These are phyloP conservation scores for Pseudogymnoascus sp. DNA, from an alignment of 2,329 filamentous ascomycete species.

Conservation along the genomic window DNA sequence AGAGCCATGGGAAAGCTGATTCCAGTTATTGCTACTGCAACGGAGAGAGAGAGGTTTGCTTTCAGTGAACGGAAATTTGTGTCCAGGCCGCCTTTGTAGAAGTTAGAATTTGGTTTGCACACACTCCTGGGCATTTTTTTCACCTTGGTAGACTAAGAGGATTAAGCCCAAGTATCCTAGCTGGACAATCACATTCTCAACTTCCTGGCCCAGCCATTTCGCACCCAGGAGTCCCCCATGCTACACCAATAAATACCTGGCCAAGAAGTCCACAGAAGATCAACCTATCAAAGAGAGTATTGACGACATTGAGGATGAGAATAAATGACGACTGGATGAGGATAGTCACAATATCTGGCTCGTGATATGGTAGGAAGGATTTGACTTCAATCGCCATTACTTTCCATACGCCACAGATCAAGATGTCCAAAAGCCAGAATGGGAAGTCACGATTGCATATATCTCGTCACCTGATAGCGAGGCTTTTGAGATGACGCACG, in stretches of 20 bases:
- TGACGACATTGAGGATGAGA: slow-evolving; percentile 51
- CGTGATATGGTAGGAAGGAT: slow-evolving; percentile 43
- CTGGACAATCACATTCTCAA: slow-evolving; percentile 50
- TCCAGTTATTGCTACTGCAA: slow-evolving; percentile 55
- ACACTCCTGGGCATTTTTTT: slow-evolving; percentile 17
- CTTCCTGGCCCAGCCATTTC: slow-evolving; percentile 42
- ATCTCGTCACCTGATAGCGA: neutral
- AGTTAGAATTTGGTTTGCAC: neutral
- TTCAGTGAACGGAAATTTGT: slow-evolving; percentile 46
- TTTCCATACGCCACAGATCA: neutral
- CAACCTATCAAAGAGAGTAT: slow-evolving; percentile 46
- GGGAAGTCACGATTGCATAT: neutral
- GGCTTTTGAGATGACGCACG: neutral
- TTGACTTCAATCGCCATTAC: neutral
- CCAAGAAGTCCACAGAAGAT: slow-evolving; percentile 64
- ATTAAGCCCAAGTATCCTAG: slow-evolving; percentile 65
- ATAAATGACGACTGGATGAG: slow-evolving; percentile 54
- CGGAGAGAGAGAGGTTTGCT: slow-evolving; percentile 52
- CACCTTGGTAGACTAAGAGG: slow-evolving; percentile 56
- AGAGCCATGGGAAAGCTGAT: slow-evolving; percentile 54
- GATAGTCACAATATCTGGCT: slow-evolving; percentile 50
- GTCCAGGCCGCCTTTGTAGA: slow-evolving; percentile 31
- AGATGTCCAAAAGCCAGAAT: neutral
- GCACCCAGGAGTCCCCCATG: slow-evolving; percentile 56
- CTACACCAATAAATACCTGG: slow-evolving; percentile 61